Conservation (phyloP, 306 rosid species). For the Cicer judaicum region DNA sequence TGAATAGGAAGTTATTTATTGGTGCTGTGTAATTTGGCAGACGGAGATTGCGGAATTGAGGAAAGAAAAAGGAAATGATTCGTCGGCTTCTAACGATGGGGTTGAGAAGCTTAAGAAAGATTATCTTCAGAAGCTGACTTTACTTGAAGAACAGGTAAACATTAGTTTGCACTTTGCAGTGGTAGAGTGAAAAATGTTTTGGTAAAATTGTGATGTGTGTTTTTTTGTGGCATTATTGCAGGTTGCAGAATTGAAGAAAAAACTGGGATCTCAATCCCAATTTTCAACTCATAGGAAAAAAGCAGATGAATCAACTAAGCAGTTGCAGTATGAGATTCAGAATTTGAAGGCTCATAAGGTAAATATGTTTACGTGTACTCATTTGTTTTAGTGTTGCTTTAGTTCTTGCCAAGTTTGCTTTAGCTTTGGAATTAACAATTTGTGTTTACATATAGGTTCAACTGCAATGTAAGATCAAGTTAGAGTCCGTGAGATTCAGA, state of each 20-base stretch:
- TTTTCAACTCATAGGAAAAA: constrained; percentile 70
- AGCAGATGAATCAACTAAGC: constrained; percentile 66
- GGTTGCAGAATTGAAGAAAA: constrained; percentile 80
- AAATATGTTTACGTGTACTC: constrained; percentile 8
- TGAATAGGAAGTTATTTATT: constrained; percentile 40
- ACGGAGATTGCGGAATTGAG: constrained; percentile 72
- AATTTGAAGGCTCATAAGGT: constrained; percentile 93
- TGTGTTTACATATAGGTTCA: constrained; percentile 66
- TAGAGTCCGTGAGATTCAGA: constrained; percentile 82
- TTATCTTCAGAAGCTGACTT: constrained; percentile 83
- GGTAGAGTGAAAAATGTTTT: constrained; percentile 4
- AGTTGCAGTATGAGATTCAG: constrained; percentile 72
- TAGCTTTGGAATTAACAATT: constrained; percentile 22
- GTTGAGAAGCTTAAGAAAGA: constrained; percentile 74
- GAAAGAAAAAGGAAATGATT: constrained; percentile 50
- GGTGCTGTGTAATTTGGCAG: constrained; percentile 53
- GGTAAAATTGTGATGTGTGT: constrained; percentile 10
- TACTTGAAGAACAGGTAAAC: constrained; percentile 82
- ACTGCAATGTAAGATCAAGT: constrained; percentile 81
- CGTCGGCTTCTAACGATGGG: constrained; percentile 55
- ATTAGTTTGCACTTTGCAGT: constrained; percentile 14
- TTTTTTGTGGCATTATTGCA: constrained; percentile 37
- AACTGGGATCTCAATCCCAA: constrained; percentile 76
- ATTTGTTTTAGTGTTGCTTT: background rate
- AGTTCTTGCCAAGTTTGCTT: background rate